Evolutionary conservation across 2,329 filamentous ascomycete species (phyloP), one percentile per base, ranked within the genome.

Genomic region (Aspergillus quadrilineatus): DNA sequence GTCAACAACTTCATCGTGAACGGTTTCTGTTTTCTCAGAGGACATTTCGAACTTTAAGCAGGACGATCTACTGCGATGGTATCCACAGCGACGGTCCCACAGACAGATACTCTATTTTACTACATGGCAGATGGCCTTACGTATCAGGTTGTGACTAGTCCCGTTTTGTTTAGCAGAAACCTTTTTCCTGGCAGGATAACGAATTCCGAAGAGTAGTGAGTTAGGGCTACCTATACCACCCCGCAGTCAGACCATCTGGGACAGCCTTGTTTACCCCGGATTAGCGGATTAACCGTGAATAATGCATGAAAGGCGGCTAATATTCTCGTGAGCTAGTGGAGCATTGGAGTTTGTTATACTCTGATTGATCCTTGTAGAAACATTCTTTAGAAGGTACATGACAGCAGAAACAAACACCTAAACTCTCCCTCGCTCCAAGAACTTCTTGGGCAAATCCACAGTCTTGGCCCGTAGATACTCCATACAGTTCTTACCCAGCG

Each of bases 401-500:
- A 36, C 34, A 36, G 17, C 36, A 15, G 15, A 6, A 17, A 30
- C 9, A 30, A 46, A 22, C 49, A 17, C 17, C 17, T 51, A 51
- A 17, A 51, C 49, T 6, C 37, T 39, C 15, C 52, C 52, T 7
- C 52, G 43, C 15, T 48, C 52, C 15, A 44, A 26, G 30, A 49
- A 55, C 10, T 26, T 22, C 29, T 55, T 44, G 17, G 52, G 52
- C 26, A 55, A 12, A 29, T 55, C 44, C 17, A 55, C 52, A 14
- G 36, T 42, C 45, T 39, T 46, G 3, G 44, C 28, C 37, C 52
- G 22, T 2, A 55, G 12, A 44, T 49, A 55, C 45, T 55, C 52
- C 49, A 51, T 43, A 26, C 36, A 42, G 28, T 55, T 49, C 45
- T 49, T 55, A n/a, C 52, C 52, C 15, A 55, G 30, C 28, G 51